Conservation (phyloP, 2,329 filamentous ascomycete genomes). For the Pseudofabraea citricarpa region DNA sequence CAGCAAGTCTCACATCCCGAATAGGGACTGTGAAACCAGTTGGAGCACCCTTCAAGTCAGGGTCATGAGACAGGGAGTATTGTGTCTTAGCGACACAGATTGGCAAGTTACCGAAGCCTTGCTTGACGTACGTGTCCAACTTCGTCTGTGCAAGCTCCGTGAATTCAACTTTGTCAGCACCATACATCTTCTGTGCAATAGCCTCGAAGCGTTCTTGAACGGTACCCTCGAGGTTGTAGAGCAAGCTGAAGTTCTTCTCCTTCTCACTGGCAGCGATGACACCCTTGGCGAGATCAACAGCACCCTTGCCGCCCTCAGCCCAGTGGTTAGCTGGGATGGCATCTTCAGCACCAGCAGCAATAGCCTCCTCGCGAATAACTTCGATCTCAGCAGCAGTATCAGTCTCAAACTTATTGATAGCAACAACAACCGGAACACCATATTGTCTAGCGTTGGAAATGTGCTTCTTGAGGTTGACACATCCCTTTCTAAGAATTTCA, state of each 20-base stretch:
- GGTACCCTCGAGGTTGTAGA: constrained; percentile 74
- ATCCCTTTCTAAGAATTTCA: constrained; percentile 83
- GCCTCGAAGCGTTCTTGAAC: constrained; percentile 87
- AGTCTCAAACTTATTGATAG: constrained; percentile 93
- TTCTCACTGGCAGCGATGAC: constrained; percentile 80
- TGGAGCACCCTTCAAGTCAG: constrained; percentile 89
- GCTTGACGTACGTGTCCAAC: constrained; percentile 88
- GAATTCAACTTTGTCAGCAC: constrained; percentile 83
- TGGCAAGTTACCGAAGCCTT: constrained; percentile 87
- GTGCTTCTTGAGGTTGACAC: constrained; percentile 93
- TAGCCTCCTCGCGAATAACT: constrained; percentile 83
- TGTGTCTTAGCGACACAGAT: constrained; percentile 99
- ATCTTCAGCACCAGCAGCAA: constrained; percentile 88
- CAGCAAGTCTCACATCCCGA: constrained; percentile 87
- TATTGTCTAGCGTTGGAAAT: constrained; percentile 86
- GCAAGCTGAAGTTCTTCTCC: constrained; percentile 80
- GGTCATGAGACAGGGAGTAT: constrained; percentile 92
- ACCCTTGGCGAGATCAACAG: constrained; percentile 80
- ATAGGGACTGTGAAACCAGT: constrained; percentile 94
- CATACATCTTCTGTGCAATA: constrained; percentile 93
- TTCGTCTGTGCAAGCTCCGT: constrained; percentile 93
- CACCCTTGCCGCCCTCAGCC: constrained; percentile 89
- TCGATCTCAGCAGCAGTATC: constrained; percentile 91
- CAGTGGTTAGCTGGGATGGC: constrained; percentile 95
- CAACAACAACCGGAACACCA: constrained; percentile 90